Evolutionary conservation across 805 yeast species (phyloP).

Genomic region (Barnettozyma wickerhamii): DNA sequence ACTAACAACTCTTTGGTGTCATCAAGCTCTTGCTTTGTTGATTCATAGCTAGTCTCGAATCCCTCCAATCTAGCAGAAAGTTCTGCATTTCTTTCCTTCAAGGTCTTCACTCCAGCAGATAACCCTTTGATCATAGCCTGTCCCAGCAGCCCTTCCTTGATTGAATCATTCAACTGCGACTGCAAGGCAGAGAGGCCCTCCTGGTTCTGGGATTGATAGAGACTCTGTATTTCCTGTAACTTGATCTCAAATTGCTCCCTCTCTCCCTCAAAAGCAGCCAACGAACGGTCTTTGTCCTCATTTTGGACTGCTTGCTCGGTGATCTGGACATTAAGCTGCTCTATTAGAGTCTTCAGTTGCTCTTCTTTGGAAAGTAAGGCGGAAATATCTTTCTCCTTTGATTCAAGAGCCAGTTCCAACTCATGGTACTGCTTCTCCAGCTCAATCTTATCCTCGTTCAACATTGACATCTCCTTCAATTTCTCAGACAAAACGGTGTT

Average conservation of each 20-base stretch:
- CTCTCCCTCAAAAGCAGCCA: too few species aligned
- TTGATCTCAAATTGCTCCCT: background rate
- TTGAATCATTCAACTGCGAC: background rate
- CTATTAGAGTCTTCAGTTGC: background rate
- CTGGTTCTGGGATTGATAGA: too few species aligned
- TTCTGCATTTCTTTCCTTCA: background rate
- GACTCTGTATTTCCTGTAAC: background rate
- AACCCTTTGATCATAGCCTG: slow-evolving; percentile 7
- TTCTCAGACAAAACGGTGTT: slow-evolving; percentile 6
- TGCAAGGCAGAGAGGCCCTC: too few species aligned
- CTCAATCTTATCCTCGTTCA: background rate
- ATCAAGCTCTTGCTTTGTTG: background rate
- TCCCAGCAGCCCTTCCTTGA: slow-evolving; percentile 8
- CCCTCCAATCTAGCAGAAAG: background rate
- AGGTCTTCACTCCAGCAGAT: slow-evolving; percentile 1
- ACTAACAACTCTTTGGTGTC: slow-evolving; percentile 19
- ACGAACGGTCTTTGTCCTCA: background rate
- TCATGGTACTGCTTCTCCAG: background rate
- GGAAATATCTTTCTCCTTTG: background rate
- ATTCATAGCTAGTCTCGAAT: background rate
- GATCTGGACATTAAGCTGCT: background rate
- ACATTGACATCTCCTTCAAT: slow-evolving; percentile 13
- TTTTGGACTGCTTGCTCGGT: background rate
- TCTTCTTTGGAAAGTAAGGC: background rate
- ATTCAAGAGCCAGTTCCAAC: background rate